These are phyloP conservation scores for Thinopyrum elongatum DNA, from an alignment of 176 grass and related monocot species.

Conservation along the genomic window DNA sequence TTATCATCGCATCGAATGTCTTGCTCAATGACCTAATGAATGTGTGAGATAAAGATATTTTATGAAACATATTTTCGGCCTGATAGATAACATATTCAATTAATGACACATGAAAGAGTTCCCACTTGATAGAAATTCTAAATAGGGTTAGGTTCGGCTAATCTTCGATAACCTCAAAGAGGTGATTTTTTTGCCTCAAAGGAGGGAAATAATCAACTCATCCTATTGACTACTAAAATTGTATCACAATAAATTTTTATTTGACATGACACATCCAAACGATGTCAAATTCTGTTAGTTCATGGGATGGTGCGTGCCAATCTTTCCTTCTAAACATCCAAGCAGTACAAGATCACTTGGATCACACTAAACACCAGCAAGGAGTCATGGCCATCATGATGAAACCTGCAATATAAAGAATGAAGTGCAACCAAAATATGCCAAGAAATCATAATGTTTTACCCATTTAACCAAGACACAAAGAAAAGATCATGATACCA, in stretches of 20 bases:
- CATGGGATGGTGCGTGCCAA: slow-evolving; percentile 48
- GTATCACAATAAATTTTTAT: no score
- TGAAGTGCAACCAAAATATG: no score
- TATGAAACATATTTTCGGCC: neutral
- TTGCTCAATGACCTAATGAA: slow-evolving; percentile 48
- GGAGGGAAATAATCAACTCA: no score
- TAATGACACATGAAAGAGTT: neutral
- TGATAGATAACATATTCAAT: neutral
- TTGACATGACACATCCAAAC: no score
- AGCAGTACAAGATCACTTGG: slow-evolving; percentile 67
- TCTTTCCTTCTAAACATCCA: slow-evolving; percentile 60
- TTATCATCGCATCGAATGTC: slow-evolving; percentile 47
- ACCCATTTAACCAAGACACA: neutral
- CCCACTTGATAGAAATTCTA: neutral
- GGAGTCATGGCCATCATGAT: slow-evolving; percentile 60
- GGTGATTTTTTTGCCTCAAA: no score
- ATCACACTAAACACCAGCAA: slow-evolving; percentile 84
- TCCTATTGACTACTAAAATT: no score
- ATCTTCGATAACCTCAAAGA: no score
- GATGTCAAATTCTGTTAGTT: neutral
- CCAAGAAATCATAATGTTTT: neutral
- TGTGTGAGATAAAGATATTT: neutral
- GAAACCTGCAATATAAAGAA: slow-evolving; percentile 53
- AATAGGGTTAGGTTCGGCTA: no score
- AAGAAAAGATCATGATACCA: neutral